Conservation (phyloP, 2,329 filamentous ascomycete genomes). For the Sporothrix variecibatus region DNA sequence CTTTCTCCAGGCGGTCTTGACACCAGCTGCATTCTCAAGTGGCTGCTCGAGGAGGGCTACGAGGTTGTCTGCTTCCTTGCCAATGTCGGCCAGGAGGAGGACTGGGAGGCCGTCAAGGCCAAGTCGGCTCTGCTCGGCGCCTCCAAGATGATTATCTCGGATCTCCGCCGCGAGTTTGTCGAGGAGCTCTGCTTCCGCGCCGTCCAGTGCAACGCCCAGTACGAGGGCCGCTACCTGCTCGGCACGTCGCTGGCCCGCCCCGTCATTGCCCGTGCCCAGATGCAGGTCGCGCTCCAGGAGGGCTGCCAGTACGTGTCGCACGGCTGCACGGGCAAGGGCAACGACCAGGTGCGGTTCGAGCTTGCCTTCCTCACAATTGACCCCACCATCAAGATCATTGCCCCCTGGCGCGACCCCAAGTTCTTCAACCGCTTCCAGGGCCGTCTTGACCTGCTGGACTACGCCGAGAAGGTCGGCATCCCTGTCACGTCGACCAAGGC, state of each 20-base stretch:
- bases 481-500: constrained; percentile 73
- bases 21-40: constrained; percentile 34
- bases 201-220: constrained; percentile 72
- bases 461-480: constrained; percentile 66
- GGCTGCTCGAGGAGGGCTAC: constrained; percentile 52
- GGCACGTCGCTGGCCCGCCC: constrained; percentile 67
- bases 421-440: constrained; percentile 73
- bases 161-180: constrained; percentile 75
- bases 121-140: constrained; percentile 65
- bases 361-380: constrained; percentile 46
- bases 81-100: constrained; percentile 75
- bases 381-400: constrained; percentile 69
- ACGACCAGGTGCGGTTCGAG: constrained; percentile 43
- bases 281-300: constrained; percentile 63
- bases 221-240: constrained; percentile 57
- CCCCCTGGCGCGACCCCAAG: constrained; percentile 70
- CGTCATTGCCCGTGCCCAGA: constrained; percentile 68
- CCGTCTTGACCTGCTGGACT: constrained; percentile 72
- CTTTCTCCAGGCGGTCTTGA: constrained; percentile 33
- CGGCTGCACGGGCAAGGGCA: constrained; percentile 61
- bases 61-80: constrained; percentile 66
- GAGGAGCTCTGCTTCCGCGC: constrained; percentile 80
- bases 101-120: constrained; percentile 70
- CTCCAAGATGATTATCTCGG: constrained; percentile 61
- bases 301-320: constrained; percentile 38